Evolutionary conservation across 2,329 filamentous ascomycete genomes (phyloP), one percentile per base, ranked within the genome.

Genomic region (Pseudogymnoascus sp.): DNA sequence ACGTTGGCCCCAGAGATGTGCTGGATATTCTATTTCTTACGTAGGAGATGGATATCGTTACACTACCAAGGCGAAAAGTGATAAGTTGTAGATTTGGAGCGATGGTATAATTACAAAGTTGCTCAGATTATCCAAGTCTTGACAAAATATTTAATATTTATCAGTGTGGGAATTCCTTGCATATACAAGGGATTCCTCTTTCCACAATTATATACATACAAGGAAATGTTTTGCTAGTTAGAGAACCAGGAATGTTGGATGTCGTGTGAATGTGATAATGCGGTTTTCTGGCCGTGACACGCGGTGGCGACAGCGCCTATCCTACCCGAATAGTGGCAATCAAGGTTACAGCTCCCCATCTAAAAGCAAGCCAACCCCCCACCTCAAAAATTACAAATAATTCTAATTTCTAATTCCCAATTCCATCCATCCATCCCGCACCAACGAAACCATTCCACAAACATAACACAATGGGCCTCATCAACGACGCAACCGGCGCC

Each of bases 341-440:
- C n/a, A 18, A 12, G 22, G 11, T 30, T 25, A 50, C 8, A 2
- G n/a, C 43, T 30, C 30, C 43, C 4, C 43, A 12, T 18, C 43
- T 53, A 53, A 53, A 53, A 53, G 25, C 2, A 15, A 33, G n/a
- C 43, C 28, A 53, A 53, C 25, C 43, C 18, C 25, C 43, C 43
- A 30, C 43, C 43, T 33, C 43, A 18, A 30, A 53, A 53, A 53
- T 53, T 53, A n/a, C n/a, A 53, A 50, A 53, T 53, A 53, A 36
- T 36, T 14, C 12, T 36, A 36, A 33, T 33, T 53, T 53, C 9
- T 53, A 53, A 53, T 53, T 18, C 43, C 14, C 14, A 47, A 25
- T n/a, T n/a, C n/a, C n/a, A n/a, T 6, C 12, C 20, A 22, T 22
- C 39, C 7, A 12, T 9, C 20, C 25, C 25, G 3, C 14, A n/a